Evolutionary conservation across 768 basidiomycete species (phyloP), one percentile per base, ranked within the genome.

Genomic region (Suillus subluteus): DNA sequence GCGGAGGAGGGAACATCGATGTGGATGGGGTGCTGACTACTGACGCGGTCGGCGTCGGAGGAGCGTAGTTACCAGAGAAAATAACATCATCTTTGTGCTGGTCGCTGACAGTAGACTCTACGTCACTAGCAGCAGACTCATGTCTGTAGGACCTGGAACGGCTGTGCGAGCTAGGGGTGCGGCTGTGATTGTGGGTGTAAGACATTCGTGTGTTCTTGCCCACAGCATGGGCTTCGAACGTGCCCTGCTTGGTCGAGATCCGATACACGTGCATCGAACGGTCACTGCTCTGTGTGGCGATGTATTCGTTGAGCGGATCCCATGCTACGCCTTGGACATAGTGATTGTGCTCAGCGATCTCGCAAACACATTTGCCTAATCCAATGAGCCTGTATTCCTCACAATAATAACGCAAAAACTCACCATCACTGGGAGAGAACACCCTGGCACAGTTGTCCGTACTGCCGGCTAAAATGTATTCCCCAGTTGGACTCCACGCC

Each of bases 241-340:
- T 78, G n/a, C 94, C 92, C 55, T 91, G 86, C 66, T 91, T 91
- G 65, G 87, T 87, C 9, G 88, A 87, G 70, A 98, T 88, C 68
- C 87, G 86, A 79, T 98, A 95, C 70, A 99, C 89, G 75, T 98
- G 95, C 88, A 99, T 97, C 26, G 95, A 92, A 56, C 97, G 86
- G 78, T 99, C 98, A 73, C 91, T 94, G 77, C 94, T 95, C 75
- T 99, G 98, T 0, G 98, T 99, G 4, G 98, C 96, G 67, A 99
- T 94, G 74, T 92, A 99, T 77, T 98, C 95, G 76, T 97, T 96
- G 72, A 98, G 79, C 1, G 98, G 98, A 70, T 99, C 98, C 98
- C 98, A 99, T 0, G 97, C 94, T 37, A 99, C 98, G 11, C 98
- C 98, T 81, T 99, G 98, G 0, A 99, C 98, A 74, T 94, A 98